phyloP scores from a whole-genome alignment of 441 rosid genomes.

The Kokia cookei region DNA sequence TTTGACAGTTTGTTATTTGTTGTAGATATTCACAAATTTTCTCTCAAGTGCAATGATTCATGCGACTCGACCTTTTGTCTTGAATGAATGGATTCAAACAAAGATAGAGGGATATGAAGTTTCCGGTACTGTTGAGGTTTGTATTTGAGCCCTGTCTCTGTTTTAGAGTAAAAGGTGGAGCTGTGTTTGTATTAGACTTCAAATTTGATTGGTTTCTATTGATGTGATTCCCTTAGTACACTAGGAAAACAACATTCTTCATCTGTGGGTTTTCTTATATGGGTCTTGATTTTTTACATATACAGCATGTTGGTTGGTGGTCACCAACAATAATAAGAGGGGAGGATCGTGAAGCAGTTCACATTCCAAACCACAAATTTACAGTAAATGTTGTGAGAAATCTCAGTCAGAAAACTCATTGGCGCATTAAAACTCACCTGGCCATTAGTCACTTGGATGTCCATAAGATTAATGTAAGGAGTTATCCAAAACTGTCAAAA shows the following conservation, averaged over 20 bases:
- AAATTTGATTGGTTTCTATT: not conserved
- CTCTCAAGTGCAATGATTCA: constrained; percentile 95
- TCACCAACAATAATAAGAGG: constrained; percentile 91
- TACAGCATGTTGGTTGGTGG: constrained; percentile 98
- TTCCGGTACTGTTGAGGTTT: constrained; percentile 95
- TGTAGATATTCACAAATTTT: constrained; percentile 89
- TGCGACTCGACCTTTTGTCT: constrained; percentile 81
- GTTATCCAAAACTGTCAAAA: constrained; percentile 8
- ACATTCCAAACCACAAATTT: constrained; percentile 94
- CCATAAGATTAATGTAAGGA: constrained; percentile 71
- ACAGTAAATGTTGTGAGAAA: constrained; percentile 88
- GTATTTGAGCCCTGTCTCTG: constrained; percentile 19
- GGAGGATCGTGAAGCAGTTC: constrained; percentile 96
- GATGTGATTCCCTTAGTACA: not conserved
- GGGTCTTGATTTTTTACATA: constrained; percentile 15
- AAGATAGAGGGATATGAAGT: constrained; percentile 91
- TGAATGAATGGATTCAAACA: constrained; percentile 94
- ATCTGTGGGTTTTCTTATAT: not conserved
- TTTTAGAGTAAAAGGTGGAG: not conserved
- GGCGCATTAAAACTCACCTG: constrained; percentile 96
- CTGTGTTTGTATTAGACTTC: not conserved
- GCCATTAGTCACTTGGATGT: constrained; percentile 91
- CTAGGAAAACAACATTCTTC: not conserved
- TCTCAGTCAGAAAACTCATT: constrained; percentile 86
- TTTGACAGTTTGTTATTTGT: constrained; percentile 3